Conservation (phyloP, 805 yeast genomes). For the Metschnikowia amazonensis region DNA sequence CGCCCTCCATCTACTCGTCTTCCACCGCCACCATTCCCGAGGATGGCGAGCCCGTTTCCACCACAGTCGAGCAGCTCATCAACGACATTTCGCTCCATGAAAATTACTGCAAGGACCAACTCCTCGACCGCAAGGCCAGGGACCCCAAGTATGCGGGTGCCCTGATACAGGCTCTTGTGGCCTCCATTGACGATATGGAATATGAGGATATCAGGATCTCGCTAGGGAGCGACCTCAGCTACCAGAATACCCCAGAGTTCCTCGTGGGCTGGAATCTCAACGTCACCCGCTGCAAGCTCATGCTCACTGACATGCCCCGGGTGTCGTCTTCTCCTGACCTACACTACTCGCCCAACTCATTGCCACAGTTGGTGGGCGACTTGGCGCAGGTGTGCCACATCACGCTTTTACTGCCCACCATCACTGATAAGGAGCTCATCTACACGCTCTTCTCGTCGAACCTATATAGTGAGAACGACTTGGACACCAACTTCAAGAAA, state of each 20-base stretch:
- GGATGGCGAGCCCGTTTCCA: conserved; percentile 40
- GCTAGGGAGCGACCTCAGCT: conserved; percentile 37
- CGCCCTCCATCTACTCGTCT: conserved; percentile 40
- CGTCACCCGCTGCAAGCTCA: conserved; percentile 45
- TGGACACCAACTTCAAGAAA: conserved; percentile 42
- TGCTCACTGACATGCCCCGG: conserved; percentile 38
- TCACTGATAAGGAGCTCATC: conserved; percentile 41
- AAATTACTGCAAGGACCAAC: conserved; percentile 21
- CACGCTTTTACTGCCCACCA: conserved; percentile 34
- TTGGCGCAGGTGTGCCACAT: conserved; percentile 39
- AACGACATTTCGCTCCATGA: conserved; percentile 41
- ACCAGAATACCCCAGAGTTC: conserved; percentile 37
- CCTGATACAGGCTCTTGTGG: neutral
- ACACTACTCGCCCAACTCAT: conserved; percentile 27
- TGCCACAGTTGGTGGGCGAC: conserved; percentile 42
- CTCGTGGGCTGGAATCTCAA: conserved; percentile 52
- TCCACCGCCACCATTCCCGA: conserved; percentile 45
- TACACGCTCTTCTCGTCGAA: conserved; percentile 39
- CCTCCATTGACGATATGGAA: conserved; percentile 16
- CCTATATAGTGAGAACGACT: conserved; percentile 46
- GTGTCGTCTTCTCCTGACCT: conserved; percentile 37
- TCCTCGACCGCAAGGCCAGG: conserved; percentile 9
- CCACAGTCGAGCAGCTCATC: conserved; percentile 41
- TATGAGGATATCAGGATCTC: conserved; percentile 35
- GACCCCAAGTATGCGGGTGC: conserved; percentile 2